Base-by-base conservation (phyloP, 805 yeast species). In the Yarrowia osloensis region DNA sequence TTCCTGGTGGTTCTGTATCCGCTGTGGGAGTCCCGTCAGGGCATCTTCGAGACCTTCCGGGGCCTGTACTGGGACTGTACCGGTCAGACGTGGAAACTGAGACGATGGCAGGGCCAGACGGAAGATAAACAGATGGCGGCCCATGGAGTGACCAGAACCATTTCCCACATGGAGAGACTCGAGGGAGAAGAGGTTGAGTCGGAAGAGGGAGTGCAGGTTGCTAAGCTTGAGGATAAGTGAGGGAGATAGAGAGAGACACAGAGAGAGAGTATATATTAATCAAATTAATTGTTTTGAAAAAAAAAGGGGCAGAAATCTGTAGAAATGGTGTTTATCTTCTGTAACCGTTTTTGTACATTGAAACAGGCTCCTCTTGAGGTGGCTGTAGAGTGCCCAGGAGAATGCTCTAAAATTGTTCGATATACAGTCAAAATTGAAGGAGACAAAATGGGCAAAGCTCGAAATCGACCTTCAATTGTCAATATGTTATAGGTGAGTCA, bases 31-130 rank as follows among this genome's bases (percentile, higher is more conserved):
- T 93, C 96, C 52, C 81, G 94, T 71, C 77, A 80, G 33, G 90
- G 88, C 2, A 84, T 91, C 31, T 84, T 76, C 75, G 83, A 86
- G 31, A 84, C 94, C 0, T 70, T 81, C 19, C 83, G 96, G 72
- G 97, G 96, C 65, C 83, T 91, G 35, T 91, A 88, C 77, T 91
- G 97, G 97, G 97, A 91, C 75, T 71, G 84, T 47, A 79, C 88
- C 28, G 97, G 97, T 21, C 95, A 90, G 76, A 77, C 87, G 1
- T 76, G 85, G 76, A 91, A 90, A 76, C 79, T 91, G 68, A 81
- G 83, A 70, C 88, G 82, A 71, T 91, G 96, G 95, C 97, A 91
- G 77, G 74, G 81, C 9, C 61, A 54, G 61, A 37, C 31, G 0
- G 35, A 35, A 17, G 46, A 37, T 2, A 54, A 54, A 5, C 61